These are phyloP conservation scores for Cordyceps farinosa DNA, from an alignment of 2,329 filamentous ascomycete species.

Conservation along the genomic window DNA sequence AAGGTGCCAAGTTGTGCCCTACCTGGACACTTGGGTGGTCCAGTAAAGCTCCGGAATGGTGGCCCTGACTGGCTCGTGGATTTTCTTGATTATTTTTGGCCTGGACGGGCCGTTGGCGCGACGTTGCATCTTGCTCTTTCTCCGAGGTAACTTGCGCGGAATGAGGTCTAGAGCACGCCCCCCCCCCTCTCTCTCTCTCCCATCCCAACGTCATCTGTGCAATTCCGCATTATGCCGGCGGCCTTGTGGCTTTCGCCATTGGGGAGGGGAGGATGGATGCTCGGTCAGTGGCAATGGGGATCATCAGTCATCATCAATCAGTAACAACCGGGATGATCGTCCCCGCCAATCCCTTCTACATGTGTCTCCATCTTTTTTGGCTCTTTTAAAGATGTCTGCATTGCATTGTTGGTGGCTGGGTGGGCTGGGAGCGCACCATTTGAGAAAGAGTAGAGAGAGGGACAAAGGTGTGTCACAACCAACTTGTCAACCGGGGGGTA, in stretches of 20 bases:
- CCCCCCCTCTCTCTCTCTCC: too few relatives aligned
- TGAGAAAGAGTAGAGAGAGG: too few relatives aligned
- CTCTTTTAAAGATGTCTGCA: too few relatives aligned
- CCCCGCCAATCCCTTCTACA: slow-evolving; percentile 7
- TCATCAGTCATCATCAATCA: slow-evolving; percentile 14
- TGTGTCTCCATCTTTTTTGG: not conserved
- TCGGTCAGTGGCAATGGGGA: slow-evolving; percentile 1
- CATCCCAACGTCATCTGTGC: not conserved
- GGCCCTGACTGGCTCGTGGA: not conserved
- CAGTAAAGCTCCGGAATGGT: not conserved
- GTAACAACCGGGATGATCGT: slow-evolving; percentile 6
- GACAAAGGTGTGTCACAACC: too few relatives aligned
- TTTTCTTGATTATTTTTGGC: not conserved
- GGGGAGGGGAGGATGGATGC: not conserved
- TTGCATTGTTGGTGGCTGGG: not conserved
- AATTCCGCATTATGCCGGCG: not conserved
- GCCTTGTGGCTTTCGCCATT: not conserved
- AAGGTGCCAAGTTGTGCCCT: slow-evolving; percentile 7
- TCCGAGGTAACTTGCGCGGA: not conserved
- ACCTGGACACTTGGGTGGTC: not conserved
- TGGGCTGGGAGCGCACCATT: too few relatives aligned
- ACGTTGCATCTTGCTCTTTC: slow-evolving; percentile 10
- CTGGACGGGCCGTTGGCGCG: slow-evolving; percentile 14
- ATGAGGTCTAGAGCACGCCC: not conserved
- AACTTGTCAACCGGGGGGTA: too few relatives aligned